Base-by-base conservation (phyloP, 1,284 basidiomycete genomes). In the Ustilago crameri region DNA sequence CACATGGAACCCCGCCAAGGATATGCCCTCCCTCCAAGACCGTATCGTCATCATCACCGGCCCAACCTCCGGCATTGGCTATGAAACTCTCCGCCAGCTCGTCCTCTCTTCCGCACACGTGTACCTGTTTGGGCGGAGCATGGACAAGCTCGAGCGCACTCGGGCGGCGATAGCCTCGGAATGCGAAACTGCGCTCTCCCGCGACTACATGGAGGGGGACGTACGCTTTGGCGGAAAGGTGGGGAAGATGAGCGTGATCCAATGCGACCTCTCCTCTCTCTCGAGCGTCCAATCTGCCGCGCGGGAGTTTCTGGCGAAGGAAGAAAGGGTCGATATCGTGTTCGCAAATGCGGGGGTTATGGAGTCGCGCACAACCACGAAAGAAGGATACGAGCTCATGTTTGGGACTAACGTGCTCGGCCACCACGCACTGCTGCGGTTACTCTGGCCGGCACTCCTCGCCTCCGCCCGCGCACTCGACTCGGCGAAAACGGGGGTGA, bases 1-100 rank as follows among this genome's bases (percentile, higher is more conserved):
- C 17, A n/a, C 23, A 18, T 70, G 67, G 67, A 46, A 64, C 17
- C 61, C 67, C 0, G 35, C 30, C 23, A 30, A 9, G 0, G 46
- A 56, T n/a, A 71, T 71, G 68, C 53, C 50, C 3, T 18, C 45
- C 3, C 68, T 74, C 3, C 18, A 22, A 3, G 72, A 70, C 34
- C 66, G 65, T 5, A 60, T 81, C 22, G 66, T 64, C 15, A 54
- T 82, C 47, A 55, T 82, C 10, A 82, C 79, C 8, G 80, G 80
- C 10, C 78, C 75, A 5, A 80, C 78, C 10, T 56, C 75, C 7
- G 80, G 79, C 0, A 75, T 79, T 17, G 78, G 79, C 3, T 77
- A 59, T 45, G 68, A 77, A 32, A 78, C 79, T 1, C 57, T 75
- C 3, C 62, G 50, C 0, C 60, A 70, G 41, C 60, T 81, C 20